phyloP scores from a whole-genome alignment of 345 rosid species.

The Turnera subulata region DNA sequence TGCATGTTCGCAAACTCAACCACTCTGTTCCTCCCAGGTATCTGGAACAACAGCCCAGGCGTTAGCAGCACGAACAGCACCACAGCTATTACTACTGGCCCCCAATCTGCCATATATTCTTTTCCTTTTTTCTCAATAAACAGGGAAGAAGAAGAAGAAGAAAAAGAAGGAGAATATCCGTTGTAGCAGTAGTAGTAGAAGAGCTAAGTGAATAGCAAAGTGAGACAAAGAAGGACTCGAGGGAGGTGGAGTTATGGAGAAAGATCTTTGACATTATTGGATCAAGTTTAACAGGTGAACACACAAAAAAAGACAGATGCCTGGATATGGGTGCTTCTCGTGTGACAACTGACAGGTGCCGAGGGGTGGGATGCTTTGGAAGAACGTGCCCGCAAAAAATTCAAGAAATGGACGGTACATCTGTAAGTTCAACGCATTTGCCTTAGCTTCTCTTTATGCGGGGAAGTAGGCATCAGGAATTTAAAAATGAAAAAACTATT shows the following conservation, averaged over 20 bases:
- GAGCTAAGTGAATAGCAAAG: no score
- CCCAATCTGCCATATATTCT: conserved; percentile 50
- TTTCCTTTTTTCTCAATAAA: background rate
- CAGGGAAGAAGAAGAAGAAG: background rate
- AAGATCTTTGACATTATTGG: background rate
- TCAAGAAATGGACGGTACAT: no score
- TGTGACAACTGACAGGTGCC: background rate
- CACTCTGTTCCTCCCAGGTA: conserved; percentile 40
- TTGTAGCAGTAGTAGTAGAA: no score
- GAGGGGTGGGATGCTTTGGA: background rate
- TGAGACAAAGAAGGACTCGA: no score
- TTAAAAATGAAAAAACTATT: no score
- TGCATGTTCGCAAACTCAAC: conserved; percentile 57
- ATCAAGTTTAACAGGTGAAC: background rate
- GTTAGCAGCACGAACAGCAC: conserved; percentile 47
- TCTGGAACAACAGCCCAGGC: conserved; percentile 52
- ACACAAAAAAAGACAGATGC: background rate
- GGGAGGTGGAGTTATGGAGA: background rate
- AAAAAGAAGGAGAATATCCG: no score
- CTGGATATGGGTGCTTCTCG: conserved; percentile 15
- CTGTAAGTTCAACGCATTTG: no score
- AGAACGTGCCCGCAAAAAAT: background rate
- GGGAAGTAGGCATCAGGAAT: no score
- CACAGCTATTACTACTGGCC: conserved; percentile 47
- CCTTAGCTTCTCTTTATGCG: no score